These are phyloP conservation scores for Auricularia heimuer DNA, from an alignment of 768 basidiomycete genomes.

Conservation along the genomic window DNA sequence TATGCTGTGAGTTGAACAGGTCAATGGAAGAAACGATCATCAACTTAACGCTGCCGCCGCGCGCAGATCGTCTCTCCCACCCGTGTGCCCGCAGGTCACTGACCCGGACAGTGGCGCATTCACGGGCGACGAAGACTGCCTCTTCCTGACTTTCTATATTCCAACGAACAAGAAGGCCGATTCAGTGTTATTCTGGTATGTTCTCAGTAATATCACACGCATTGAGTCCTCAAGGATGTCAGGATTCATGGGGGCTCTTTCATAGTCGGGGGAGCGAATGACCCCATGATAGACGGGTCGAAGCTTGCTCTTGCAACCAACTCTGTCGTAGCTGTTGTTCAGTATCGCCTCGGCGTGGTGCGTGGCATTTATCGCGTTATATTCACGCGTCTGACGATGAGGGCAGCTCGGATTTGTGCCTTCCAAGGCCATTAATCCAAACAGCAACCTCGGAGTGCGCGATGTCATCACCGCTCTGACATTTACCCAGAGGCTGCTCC, in stretches of 20 bases:
- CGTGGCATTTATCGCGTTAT: conserved; percentile 8
- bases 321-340: conserved; percentile 72
- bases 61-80: conserved; percentile 47
- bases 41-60: neutral
- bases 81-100: conserved; percentile 58
- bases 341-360: conserved; percentile 76
- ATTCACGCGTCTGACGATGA: neutral
- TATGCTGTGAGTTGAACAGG: conserved; percentile 44
- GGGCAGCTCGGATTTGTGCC: conserved; percentile 66
- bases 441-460: conserved; percentile 61
- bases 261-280: conserved; percentile 56
- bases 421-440: conserved; percentile 38
- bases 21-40: conserved; percentile 3
- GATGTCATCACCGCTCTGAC: conserved; percentile 57
- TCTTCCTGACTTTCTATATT: conserved; percentile 68
- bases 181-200: conserved; percentile 45
- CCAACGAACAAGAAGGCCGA: conserved; percentile 31
- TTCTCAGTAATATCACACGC: conserved; percentile 25
- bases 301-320: conserved; percentile 58
- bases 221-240: conserved; percentile 39
- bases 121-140: conserved; percentile 62
- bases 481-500: conserved; percentile 48
- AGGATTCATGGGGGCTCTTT: conserved; percentile 89
- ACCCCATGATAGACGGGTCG: conserved; percentile 67
- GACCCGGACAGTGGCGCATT: conserved; percentile 32